Conservation (phyloP, 805 yeast species). For the Saccharomycopsis babjevae region DNA sequence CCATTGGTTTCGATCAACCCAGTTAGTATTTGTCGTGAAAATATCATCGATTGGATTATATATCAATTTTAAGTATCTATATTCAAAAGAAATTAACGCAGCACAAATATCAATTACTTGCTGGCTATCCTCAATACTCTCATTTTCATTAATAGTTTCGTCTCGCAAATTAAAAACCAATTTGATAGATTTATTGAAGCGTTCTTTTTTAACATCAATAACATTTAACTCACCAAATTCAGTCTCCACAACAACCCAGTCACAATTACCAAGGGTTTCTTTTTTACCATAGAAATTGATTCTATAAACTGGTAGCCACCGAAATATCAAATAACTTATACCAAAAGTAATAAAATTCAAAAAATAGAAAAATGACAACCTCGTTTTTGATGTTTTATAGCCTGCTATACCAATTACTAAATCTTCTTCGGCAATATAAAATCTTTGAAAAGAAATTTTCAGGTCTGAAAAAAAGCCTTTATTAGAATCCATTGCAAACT, state of each 20-base stretch:
- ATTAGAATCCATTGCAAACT: slow-evolving; percentile 15
- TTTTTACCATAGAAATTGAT: slow-evolving; percentile 55
- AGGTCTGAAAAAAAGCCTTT: slow-evolving; percentile 35
- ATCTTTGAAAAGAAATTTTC: slow-evolving; percentile 53
- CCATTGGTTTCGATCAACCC: slow-evolving; percentile 78
- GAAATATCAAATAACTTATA: slow-evolving; percentile 52
- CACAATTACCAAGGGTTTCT: slow-evolving; percentile 69
- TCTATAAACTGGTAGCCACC: slow-evolving; percentile 81
- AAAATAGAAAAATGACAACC: slow-evolving; percentile 38
- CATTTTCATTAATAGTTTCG: slow-evolving; percentile 21
- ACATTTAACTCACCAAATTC: slow-evolving; percentile 80
- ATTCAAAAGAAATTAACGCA: slow-evolving; percentile 57
- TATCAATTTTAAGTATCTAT: slow-evolving; percentile 73
- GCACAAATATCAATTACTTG: slow-evolving; percentile 37
- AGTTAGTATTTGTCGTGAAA: slow-evolving; percentile 70
- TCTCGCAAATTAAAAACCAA: slow-evolving; percentile 41
- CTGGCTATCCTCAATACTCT: slow-evolving; percentile 19
- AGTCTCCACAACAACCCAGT: slow-evolving; percentile 90
- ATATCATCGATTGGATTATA: slow-evolving; percentile 84
- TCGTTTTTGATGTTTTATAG: slow-evolving; percentile 44
- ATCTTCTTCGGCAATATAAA: slow-evolving; percentile 93
- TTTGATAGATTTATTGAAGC: slow-evolving; percentile 66
- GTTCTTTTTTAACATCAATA: slow-evolving; percentile 41
- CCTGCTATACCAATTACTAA: slow-evolving; percentile 92
- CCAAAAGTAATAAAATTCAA: slow-evolving; percentile 59